Evolutionary conservation across 140 eudicot species (phyloP).

Genomic region (Ambrosia hybrid): DNA sequence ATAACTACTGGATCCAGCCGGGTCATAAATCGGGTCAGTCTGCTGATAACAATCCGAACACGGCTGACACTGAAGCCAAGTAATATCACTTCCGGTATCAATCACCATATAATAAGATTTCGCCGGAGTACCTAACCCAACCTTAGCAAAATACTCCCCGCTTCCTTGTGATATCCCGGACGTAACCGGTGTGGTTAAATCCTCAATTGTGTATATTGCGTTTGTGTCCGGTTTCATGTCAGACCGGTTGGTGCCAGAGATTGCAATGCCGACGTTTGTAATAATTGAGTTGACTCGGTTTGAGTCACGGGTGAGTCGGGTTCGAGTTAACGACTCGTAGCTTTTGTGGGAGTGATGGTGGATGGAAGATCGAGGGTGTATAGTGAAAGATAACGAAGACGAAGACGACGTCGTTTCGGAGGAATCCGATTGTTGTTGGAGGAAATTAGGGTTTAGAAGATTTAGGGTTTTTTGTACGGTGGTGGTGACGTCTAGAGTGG

Average conservation of each 20-base stretch:
- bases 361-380: slow-evolving; percentile 55
- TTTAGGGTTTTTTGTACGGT: slow-evolving; percentile 32
- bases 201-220: slow-evolving; percentile 21
- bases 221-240: slow-evolving; percentile 30
- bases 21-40: slow-evolving; percentile 53
- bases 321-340: slow-evolving; percentile 47
- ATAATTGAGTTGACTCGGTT: slow-evolving; percentile 43
- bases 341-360: slow-evolving; percentile 28
- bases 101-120: slow-evolving; percentile 47
- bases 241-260: slow-evolving; percentile 28
- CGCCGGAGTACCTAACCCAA: slow-evolving; percentile 71
- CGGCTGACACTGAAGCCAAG: slow-evolving; percentile 79
- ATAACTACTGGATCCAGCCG: slow-evolving; percentile 45
- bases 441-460: slow-evolving; percentile 21
- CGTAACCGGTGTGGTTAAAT: slow-evolving; percentile 44
- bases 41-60: slow-evolving; percentile 74
- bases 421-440: background rate
- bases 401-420: slow-evolving; percentile 4
- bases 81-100: slow-evolving; percentile 80
- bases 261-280: slow-evolving; percentile 25
- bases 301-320: slow-evolving; percentile 64
- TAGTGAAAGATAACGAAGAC: slow-evolving; percentile 30
- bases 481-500: slow-evolving; percentile 32
- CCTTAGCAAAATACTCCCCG: slow-evolving; percentile 74
- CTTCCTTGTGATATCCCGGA: slow-evolving; percentile 68